phyloP scores from a whole-genome alignment of 176 grass and related monocot species.

The Urochloa ruziziensis region DNA sequence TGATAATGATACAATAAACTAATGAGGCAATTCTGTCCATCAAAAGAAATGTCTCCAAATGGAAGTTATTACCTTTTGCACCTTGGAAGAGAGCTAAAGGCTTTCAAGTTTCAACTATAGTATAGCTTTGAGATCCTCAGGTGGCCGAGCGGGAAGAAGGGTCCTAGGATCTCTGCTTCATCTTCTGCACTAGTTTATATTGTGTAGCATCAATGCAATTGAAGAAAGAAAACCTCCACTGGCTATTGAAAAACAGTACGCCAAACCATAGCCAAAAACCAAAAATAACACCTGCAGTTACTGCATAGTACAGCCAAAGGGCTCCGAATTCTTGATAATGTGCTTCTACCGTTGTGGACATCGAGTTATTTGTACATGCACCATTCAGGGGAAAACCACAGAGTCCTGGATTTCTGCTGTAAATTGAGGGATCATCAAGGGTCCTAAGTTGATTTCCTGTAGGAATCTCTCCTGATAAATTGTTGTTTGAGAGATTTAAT shows the following conservation, averaged over 20 bases:
- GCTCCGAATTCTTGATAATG: neutral
- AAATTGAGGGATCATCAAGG: neutral
- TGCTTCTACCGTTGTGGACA: neutral
- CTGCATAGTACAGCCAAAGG: neutral
- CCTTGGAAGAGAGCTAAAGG: no score
- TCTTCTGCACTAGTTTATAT: neutral
- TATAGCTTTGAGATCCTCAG: neutral
- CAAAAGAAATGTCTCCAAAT: no score
- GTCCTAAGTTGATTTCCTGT: neutral
- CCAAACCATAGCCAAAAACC: conserved; percentile 32
- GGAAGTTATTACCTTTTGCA: no score
- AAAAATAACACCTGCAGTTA: conserved; percentile 3
- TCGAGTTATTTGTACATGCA: neutral
- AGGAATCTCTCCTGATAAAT: conserved; percentile 21
- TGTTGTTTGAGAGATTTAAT: conserved; percentile 10
- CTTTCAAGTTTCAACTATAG: neutral
- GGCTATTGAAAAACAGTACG: neutral
- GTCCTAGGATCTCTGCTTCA: neutral
- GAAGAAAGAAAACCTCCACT: neutral
- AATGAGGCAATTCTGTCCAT: no score
- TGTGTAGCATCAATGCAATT: neutral
- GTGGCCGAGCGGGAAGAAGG: neutral
- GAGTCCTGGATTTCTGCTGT: neutral
- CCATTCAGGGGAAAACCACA: conserved; percentile 1
- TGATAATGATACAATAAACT: neutral